Evolutionary conservation across 306 rosid genomes (phyloP).

Genomic region (Medicago lupulina): DNA sequence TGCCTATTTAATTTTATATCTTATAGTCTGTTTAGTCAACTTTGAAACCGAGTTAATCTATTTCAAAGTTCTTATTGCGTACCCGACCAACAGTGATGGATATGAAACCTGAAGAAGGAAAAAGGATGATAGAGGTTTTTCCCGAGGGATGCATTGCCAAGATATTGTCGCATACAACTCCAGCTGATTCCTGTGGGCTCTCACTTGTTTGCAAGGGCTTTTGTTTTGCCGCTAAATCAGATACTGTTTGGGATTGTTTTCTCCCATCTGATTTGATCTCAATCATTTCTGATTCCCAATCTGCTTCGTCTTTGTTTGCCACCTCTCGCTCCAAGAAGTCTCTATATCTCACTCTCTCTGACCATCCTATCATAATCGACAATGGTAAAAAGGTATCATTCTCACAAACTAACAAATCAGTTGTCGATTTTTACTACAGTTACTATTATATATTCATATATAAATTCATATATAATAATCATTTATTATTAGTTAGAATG

Average conservation of each 20-base stretch:
- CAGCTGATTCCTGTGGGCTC: constrained; percentile 8
- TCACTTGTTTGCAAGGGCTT: constrained; percentile 33
- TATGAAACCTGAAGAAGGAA: not conserved
- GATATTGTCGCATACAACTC: constrained; percentile 25
- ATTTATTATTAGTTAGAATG: no score
- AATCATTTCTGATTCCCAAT: constrained; percentile 17
- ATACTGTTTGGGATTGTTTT: constrained; percentile 32
- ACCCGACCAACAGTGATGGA: no score
- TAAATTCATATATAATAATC: no score
- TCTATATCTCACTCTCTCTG: constrained; percentile 36
- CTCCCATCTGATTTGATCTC: constrained; percentile 36
- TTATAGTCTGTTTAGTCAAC: no score
- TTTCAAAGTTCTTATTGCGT: no score
- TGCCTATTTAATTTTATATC: no score
- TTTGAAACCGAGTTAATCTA: no score
- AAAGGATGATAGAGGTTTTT: not conserved
- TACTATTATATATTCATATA: no score
- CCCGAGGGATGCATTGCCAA: constrained; percentile 36
- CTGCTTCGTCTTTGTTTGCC: not conserved
- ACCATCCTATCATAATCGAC: constrained; percentile 34
- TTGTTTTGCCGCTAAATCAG: constrained; percentile 28
- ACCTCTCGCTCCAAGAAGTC: constrained; percentile 32
- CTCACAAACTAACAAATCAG: no score
- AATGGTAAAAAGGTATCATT: constrained; percentile 31
- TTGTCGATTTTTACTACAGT: no score